Percentiles rank a stretch among this genome's conserved stretches.
Conservation (phyloP, 2,329 filamentous ascomycete species). For the Colletotrichum sp. region DNA sequence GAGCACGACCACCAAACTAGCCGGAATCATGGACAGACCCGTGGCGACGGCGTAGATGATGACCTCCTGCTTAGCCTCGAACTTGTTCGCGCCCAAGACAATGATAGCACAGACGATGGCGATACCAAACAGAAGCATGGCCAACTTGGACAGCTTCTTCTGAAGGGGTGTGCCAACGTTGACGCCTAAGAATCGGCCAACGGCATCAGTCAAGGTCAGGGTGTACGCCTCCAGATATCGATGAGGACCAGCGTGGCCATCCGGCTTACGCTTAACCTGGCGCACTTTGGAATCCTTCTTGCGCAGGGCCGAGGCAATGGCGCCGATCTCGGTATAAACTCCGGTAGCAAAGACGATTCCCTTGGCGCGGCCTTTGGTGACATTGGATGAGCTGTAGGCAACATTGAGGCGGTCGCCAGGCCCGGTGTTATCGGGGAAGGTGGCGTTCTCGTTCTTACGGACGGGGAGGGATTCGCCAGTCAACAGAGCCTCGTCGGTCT, state of each 20-base stretch:
- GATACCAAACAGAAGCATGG: conserved; percentile 64
- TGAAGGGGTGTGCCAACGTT: conserved; percentile 72
- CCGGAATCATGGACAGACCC: conserved; percentile 65
- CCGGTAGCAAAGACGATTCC: conserved; percentile 65
- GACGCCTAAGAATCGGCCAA: conserved; percentile 66
- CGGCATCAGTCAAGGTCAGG: conserved; percentile 54
- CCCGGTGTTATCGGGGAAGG: conserved; percentile 56
- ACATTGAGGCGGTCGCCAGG: conserved; percentile 66
- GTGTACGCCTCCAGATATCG: conserved; percentile 43
- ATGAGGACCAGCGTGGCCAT: conserved; percentile 52
- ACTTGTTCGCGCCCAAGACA: conserved; percentile 64
- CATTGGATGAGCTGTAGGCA: conserved; percentile 64
- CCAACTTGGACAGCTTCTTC: conserved; percentile 67
- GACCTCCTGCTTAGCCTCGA: conserved; percentile 54
- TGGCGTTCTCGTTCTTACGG: conserved; percentile 52
- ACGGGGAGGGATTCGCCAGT: conserved; percentile 68
- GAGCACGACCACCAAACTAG: conserved; percentile 66
- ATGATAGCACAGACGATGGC: conserved; percentile 70
- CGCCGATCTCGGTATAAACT: conserved; percentile 66
- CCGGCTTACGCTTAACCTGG: conserved; percentile 45
- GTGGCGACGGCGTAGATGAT: conserved; percentile 68
- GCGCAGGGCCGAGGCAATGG: conserved; percentile 65
- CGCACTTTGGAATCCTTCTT: conserved; percentile 51
- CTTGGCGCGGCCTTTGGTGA: conserved; percentile 64
- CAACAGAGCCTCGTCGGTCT: conserved; percentile 64